phyloP scores from a whole-genome alignment of 768 basidiomycete species.

The Russula sp. region DNA sequence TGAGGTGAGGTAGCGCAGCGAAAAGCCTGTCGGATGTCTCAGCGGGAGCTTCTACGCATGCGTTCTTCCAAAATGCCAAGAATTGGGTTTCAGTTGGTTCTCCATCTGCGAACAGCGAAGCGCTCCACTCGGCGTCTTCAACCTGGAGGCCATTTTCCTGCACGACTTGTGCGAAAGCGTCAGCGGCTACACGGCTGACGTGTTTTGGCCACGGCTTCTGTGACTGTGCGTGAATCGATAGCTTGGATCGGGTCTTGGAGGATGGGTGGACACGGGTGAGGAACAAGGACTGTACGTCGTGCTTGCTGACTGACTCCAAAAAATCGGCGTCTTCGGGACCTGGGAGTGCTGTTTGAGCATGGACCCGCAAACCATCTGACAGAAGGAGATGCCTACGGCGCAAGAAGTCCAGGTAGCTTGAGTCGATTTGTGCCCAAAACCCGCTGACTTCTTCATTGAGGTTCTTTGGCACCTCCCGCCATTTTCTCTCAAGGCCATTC shows the following conservation, averaged over 20 bases:
- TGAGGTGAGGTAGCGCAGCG: slow-evolving; percentile 47
- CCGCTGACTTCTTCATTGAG: slow-evolving; percentile 67
- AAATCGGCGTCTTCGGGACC: slow-evolving; percentile 66
- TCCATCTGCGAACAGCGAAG: slow-evolving; percentile 42
- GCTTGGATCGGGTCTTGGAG: slow-evolving; percentile 65
- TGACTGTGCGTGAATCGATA: slow-evolving; percentile 76
- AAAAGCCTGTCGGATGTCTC: slow-evolving; percentile 43
- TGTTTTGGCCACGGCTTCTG: slow-evolving; percentile 53
- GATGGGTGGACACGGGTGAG: slow-evolving; percentile 58
- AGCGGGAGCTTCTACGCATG: slow-evolving; percentile 29
- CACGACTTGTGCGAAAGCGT: slow-evolving; percentile 52
- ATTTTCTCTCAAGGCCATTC: slow-evolving; percentile 65
- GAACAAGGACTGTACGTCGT: slow-evolving; percentile 70
- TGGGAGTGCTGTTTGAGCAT: slow-evolving; percentile 26
- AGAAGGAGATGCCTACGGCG: slow-evolving; percentile 48
- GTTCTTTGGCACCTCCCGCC: slow-evolving; percentile 86
- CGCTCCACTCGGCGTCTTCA: slow-evolving; percentile 44
- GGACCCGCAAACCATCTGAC: background rate
- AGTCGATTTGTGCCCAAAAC: slow-evolving; percentile 65
- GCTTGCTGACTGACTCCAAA: slow-evolving; percentile 58
- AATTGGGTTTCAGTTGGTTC: slow-evolving; percentile 57
- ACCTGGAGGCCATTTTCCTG: slow-evolving; percentile 41
- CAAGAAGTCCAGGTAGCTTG: slow-evolving; percentile 80
- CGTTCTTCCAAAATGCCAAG: slow-evolving; percentile 50
- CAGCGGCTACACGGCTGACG: slow-evolving; percentile 56